These are phyloP conservation scores for Morella rubra DNA, from an alignment of 306 rosid species.

Conservation along the genomic window DNA sequence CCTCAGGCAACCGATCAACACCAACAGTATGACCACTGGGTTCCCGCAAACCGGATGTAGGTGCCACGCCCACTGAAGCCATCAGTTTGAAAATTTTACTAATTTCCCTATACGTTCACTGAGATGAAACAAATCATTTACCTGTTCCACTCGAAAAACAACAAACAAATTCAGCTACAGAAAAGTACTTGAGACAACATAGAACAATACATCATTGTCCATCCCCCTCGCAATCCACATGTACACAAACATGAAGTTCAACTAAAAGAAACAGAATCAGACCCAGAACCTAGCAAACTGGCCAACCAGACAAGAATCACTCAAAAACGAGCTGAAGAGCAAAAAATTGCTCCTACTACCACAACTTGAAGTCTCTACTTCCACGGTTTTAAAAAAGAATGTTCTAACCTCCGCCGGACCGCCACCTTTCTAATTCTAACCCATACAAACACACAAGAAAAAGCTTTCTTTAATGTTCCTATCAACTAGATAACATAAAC, in stretches of 20 bases:
- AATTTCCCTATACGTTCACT: slow-evolving; percentile 24
- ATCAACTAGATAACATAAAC: background rate
- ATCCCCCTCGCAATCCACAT: background rate
- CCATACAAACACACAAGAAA: background rate
- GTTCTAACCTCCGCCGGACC: background rate
- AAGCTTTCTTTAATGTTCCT: background rate
- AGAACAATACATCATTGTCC: background rate
- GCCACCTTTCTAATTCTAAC: background rate
- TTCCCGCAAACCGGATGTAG: slow-evolving; percentile 69
- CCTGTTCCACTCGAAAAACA: slow-evolving; percentile 43
- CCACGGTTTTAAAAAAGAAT: background rate
- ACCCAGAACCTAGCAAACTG: background rate
- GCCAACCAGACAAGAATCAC: background rate
- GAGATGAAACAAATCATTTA: slow-evolving; percentile 45
- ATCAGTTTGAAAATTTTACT: slow-evolving; percentile 34
- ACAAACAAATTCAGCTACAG: slow-evolving; percentile 16
- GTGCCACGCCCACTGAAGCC: slow-evolving; percentile 86
- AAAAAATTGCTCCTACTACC: background rate
- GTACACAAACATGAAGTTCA: background rate
- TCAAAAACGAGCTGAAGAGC: slow-evolving; percentile 1
- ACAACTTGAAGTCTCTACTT: background rate
- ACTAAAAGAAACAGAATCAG: background rate
- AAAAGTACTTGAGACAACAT: background rate
- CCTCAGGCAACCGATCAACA: slow-evolving; percentile 88
- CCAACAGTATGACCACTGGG: slow-evolving; percentile 62